These are phyloP conservation scores for Neohortaea acidophila DNA, from an alignment of 495 filamentous ascomycete species.

Conservation along the genomic window DNA sequence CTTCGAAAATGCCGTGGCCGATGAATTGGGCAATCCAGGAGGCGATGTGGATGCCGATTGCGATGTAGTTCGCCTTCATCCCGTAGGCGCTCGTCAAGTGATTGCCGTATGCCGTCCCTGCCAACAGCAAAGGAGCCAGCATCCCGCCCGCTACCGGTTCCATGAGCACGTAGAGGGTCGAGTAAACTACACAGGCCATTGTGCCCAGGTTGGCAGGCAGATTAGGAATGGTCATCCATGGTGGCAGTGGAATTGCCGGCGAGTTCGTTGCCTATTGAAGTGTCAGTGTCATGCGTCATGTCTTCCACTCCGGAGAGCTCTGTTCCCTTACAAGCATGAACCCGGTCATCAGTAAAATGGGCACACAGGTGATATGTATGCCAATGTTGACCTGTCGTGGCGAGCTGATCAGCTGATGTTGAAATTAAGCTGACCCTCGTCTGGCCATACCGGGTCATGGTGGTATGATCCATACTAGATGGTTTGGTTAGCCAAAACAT, in stretches of 20 bases:
- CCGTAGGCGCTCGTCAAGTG: conserved; percentile 55
- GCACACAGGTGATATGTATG: conserved; percentile 86
- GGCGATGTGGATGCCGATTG: conserved; percentile 49
- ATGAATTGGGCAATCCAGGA: conserved; percentile 81
- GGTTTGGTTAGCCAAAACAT: conserved; percentile 24
- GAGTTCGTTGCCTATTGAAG: conserved; percentile 52
- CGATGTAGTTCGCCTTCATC: conserved; percentile 51
- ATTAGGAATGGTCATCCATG: conserved; percentile 52
- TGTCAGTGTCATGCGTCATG: conserved; percentile 24
- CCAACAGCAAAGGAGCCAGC: conserved; percentile 57
- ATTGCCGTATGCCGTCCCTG: conserved; percentile 55
- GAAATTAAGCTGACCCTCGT: neutral
- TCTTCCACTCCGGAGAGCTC: conserved; percentile 1
- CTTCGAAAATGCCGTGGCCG: conserved; percentile 81
- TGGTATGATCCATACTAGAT: conserved; percentile 88
- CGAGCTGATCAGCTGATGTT: conserved; percentile 9
- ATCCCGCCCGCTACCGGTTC: conserved; percentile 78
- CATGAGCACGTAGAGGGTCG: conserved; percentile 72
- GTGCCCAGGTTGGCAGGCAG: conserved; percentile 73
- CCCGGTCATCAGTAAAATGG: conserved; percentile 61
- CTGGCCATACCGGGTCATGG: conserved; percentile 49
- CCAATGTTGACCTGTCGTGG: conserved; percentile 52
- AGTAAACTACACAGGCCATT: conserved; percentile 53
- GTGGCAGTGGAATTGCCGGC: conserved; percentile 53
- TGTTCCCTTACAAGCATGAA: conserved; percentile 69